phyloP scores from a whole-genome alignment of 306 rosid species.

The Lithocarpus polystachyus region DNA sequence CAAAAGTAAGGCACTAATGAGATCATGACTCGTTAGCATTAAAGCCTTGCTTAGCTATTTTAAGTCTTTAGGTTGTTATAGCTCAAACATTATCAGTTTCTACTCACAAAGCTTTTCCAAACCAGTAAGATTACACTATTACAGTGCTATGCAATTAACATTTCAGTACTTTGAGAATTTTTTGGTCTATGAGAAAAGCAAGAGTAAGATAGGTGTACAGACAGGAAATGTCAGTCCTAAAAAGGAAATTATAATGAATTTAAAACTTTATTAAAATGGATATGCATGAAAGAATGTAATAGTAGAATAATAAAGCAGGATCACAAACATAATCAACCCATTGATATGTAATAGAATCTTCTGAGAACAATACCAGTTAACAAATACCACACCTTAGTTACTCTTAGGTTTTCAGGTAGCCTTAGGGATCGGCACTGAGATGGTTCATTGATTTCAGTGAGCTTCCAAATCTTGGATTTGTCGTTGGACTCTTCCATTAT shows the following conservation, averaged over 20 bases:
- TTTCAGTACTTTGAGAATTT: neutral
- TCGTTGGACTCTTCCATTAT: constrained; percentile 90
- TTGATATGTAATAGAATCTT: neutral
- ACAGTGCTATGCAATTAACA: neutral
- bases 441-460: constrained; percentile 84
- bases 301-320: neutral
- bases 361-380: neutral
- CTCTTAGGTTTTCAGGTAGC: constrained; percentile 80
- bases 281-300: neutral
- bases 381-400: constrained; percentile 54
- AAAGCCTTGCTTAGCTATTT: neutral
- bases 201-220: neutral
- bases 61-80: neutral
- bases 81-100: neutral
- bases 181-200: neutral
- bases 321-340: neutral
- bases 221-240: neutral
- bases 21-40: neutral
- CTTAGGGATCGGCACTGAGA: constrained; percentile 89
- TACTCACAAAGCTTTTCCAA: neutral
- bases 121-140: neutral
- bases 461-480: constrained; percentile 97
- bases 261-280: neutral
- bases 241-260: neutral
- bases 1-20: neutral